Conservation (phyloP, 345 rosid genomes). For the Erucastrum elatum region DNA sequence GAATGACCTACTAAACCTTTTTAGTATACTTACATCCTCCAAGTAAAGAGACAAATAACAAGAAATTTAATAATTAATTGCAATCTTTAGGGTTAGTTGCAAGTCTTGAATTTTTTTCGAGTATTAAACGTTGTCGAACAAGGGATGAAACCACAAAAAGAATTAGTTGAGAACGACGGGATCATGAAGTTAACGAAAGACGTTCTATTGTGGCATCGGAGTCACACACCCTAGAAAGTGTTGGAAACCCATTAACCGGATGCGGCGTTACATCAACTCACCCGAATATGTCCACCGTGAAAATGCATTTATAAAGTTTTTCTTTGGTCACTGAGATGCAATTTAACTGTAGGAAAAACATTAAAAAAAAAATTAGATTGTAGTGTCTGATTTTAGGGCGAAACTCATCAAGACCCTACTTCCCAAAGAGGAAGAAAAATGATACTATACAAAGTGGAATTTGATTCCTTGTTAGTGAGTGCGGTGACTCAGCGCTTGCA, state of each 20-base stretch:
- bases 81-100: neutral
- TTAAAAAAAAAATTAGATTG: neutral
- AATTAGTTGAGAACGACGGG: neutral
- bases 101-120: neutral
- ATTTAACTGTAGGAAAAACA: neutral
- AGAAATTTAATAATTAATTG: neutral
- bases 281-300: neutral
- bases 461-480: slow-evolving; percentile 36
- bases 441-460: slow-evolving; percentile 20
- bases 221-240: neutral
- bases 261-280: neutral
- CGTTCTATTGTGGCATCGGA: neutral
- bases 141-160: neutral
- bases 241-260: neutral
- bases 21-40: neutral
- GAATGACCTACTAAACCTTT: neutral
- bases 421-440: neutral
- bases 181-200: neutral
- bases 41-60: neutral
- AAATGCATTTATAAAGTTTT: neutral
- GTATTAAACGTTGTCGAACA: neutral
- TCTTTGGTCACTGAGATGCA: neutral
- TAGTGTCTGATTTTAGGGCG: neutral
- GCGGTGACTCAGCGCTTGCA: slow-evolving; percentile 34
- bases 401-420: neutral